These are phyloP conservation scores for Tetracladium marchalianum DNA, from an alignment of 495 filamentous ascomycete species.

Conservation along the genomic window DNA sequence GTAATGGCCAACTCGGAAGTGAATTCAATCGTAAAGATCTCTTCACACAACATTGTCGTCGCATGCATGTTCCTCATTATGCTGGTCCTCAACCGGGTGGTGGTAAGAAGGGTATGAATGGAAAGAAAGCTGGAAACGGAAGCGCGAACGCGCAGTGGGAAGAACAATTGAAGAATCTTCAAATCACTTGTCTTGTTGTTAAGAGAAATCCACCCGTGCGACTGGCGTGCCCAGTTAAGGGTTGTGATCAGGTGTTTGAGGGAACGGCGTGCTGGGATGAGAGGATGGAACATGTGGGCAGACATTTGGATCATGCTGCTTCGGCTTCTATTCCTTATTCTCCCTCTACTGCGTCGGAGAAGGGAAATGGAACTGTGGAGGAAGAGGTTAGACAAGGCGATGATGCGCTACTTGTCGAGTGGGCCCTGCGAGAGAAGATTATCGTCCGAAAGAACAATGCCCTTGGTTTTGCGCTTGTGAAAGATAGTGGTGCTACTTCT, in stretches of 20 bases:
- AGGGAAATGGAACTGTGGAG: background rate
- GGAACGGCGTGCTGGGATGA: conserved; percentile 65
- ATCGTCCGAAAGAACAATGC: conserved; percentile 2
- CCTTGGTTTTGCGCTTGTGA: background rate
- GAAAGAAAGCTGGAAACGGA: conserved; percentile 20
- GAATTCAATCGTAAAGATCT: conserved; percentile 87
- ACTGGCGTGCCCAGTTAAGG: conserved; percentile 52
- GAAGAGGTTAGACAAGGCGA: conserved; percentile 2
- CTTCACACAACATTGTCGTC: conserved; percentile 87
- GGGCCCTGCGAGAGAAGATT: conserved; percentile 15
- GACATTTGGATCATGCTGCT: conserved; percentile 57
- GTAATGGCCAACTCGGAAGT: background rate
- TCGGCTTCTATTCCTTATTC: background rate
- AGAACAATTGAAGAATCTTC: conserved; percentile 35
- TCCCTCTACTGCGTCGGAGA: background rate
- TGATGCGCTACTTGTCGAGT: conserved; percentile 15
- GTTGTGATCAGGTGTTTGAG: conserved; percentile 49
- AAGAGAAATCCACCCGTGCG: conserved; percentile 51
- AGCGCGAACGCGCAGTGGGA: conserved; percentile 12
- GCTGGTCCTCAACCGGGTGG: conserved; percentile 27
- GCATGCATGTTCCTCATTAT: conserved; percentile 66
- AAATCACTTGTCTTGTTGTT: conserved; percentile 45
- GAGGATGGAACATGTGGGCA: conserved; percentile 85
- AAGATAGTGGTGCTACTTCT: background rate
- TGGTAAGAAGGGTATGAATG: background rate